A percentile compares a stretch with the other conserved stretches of the same genome.
These are phyloP conservation scores for Coccomyxa sp. DNA, from an alignment of 139 green algal species.

Conservation along the genomic window DNA sequence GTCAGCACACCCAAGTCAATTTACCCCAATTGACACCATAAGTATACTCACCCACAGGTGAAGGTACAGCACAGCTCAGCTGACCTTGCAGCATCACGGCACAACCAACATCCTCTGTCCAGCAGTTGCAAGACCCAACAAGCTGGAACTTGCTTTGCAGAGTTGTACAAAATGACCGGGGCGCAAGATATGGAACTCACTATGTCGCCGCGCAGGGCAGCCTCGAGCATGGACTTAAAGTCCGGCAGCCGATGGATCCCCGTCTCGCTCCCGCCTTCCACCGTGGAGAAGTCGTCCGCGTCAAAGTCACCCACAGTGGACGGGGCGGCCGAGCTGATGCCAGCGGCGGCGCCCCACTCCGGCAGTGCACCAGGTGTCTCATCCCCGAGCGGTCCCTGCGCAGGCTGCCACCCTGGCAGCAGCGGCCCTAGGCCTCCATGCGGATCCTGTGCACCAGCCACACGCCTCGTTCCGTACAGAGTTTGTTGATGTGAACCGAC, in stretches of 20 bases:
- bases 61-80: background rate
- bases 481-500: no score
- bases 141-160: no score
- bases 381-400: background rate
- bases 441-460: background rate
- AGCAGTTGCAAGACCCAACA: background rate
- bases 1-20: background rate
- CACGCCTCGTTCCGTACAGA: no score
- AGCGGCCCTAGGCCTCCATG: constrained; percentile 2
- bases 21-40: no score
- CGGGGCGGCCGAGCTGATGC: background rate
- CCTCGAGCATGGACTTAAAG: constrained; percentile 29
- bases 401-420: background rate
- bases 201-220: constrained; percentile 14
- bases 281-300: background rate
- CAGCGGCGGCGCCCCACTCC: background rate
- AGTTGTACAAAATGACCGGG: no score
- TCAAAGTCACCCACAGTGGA: background rate
- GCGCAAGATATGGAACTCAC: background rate
- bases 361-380: background rate
- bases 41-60: background rate
- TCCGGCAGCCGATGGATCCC: background rate
- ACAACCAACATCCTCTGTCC: background rate
- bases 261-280: no score
- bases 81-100: background rate